Evolutionary conservation across 805 yeast genomes (phyloP), one percentile per base, ranked within the genome.

Genomic region (Yamadazyma philogaea): DNA sequence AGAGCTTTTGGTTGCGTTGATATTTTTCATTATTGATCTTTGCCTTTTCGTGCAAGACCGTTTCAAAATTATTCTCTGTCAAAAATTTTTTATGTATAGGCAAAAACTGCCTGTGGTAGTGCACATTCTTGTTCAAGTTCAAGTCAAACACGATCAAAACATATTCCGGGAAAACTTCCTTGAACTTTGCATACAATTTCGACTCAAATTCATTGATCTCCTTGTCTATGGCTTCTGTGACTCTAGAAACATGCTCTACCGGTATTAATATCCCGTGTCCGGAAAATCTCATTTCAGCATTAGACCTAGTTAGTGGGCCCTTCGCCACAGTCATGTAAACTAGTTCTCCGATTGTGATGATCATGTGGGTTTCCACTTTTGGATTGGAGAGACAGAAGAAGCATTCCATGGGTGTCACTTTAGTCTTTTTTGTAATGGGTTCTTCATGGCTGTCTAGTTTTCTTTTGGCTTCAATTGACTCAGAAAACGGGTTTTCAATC

Each of bases 221-320:
- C 30, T 50, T 35, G 36, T 46, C 48, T 3, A 55, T 43, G 11
- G 59, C 48, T 11, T 24, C 22, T 4, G 34, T 33, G 6, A 35
- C 28, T 6, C 27, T 38, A 0, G 96, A 75, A 7, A 70, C 67
- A 57, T 89, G 97, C 16, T 82, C 79, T 15, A 90, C 76, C 0
- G 96, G 95, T 10, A 88, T 78, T 7, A 90, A 72, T 33, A 89
- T 67, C 17, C 87, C 86, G 66, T 89, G 96, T 0, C 95, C 96
- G 0, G 95, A 78, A 54, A 86, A 81, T 55, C 74, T 64, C 3
- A 74, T 61, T 3, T 64, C 62, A 11, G 66, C 66, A 8, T 58
- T 61, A 0, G 82, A 77, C 20, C 72, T 61, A 1, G 86, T 77
- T 15, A 89, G 61, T 0, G 97, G 96, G 0, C 97, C 97, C 55